Conservation (phyloP, 202 grass and related monocot genomes). For the Musa balbisiana region DNA sequence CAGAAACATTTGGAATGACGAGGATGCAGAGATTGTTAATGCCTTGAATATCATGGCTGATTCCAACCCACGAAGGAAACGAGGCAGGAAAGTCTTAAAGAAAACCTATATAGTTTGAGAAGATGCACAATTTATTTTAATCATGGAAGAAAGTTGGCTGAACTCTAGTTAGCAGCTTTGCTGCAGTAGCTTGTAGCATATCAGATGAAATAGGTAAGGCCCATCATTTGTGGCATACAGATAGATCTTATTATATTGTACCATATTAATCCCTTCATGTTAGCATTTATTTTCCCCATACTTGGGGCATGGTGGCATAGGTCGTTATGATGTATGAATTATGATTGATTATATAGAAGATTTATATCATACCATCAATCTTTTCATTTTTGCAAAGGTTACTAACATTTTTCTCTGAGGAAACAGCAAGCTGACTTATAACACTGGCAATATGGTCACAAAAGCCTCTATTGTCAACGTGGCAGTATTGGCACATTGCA, state of each 20-base stretch:
- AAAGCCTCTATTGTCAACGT: neutral
- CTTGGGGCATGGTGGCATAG: neutral
- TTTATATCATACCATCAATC: neutral
- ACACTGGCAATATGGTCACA: no score
- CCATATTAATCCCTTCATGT: neutral
- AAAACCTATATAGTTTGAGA: constrained; percentile 75
- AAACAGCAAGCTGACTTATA: no score
- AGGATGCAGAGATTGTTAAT: constrained; percentile 79
- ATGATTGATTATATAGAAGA: neutral
- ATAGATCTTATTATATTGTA: neutral
- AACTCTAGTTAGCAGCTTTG: neutral
- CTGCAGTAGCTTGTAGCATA: neutral
- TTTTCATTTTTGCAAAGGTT: neutral
- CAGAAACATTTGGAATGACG: constrained; percentile 77
- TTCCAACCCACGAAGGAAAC: constrained; percentile 45
- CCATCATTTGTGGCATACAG: neutral
- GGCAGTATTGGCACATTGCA: neutral
- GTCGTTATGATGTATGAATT: neutral
- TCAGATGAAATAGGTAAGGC: neutral
- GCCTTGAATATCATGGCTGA: constrained; percentile 54
- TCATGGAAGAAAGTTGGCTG: neutral
- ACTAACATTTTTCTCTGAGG: neutral
- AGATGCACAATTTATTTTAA: neutral
- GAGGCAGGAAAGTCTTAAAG: constrained; percentile 74
- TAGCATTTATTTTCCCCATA: neutral